Evolutionary conservation across 106 monocot species (phyloP), one percentile per base, ranked within the genome.

Genomic region (Hemerocallis citrina): DNA sequence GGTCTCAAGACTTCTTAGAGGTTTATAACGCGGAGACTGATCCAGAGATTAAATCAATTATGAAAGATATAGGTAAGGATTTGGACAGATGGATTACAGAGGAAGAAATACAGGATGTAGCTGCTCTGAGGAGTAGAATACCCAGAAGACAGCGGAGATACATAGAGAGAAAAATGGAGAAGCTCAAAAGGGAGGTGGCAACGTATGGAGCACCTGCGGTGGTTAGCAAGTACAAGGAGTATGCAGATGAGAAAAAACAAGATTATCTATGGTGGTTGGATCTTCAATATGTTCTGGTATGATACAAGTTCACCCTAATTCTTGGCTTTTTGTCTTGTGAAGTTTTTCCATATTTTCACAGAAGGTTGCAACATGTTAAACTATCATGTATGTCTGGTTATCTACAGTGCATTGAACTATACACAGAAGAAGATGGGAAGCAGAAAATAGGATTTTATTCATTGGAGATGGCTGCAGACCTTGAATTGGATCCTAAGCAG

Each of bases 221-320:
- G 0, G 72, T 82, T 42, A 85, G 79, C 71, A 91, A 91, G 44
- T 91, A 91, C 56, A 85, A 41, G 69, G 85, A 91, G 79, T 91
- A 82, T 79, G 52, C 82, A 45, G 85, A 74, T 56, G 82, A 82
- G 21, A 75, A 81, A 40, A 79, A 79, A 70, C 81, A 85, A 64
- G 90, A 91, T 65, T 85, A 79, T 54, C 55, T 91, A 7, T 91
- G 85, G 82, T 91, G 90, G 90, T 65, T 91, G 46, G 90, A 91
- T 81, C 85, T 91, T 74, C 59, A 41, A 4, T 85, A 48, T 63
- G 64, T 91, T 57, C 76, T 91, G 79, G 90, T 91, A 81, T 73
- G 25, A 41, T 12, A 21, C 23, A 51, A 61, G 34, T 32, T 31
- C 21, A 19, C 39, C 25, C 47, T 21, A 29, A 8, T 45, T 5